Percentiles rank a stretch among this genome's conserved stretches.
Evolutionary conservation across 2,329 filamentous ascomycete genomes (phyloP).

Genomic region (Penicillium sp.): DNA sequence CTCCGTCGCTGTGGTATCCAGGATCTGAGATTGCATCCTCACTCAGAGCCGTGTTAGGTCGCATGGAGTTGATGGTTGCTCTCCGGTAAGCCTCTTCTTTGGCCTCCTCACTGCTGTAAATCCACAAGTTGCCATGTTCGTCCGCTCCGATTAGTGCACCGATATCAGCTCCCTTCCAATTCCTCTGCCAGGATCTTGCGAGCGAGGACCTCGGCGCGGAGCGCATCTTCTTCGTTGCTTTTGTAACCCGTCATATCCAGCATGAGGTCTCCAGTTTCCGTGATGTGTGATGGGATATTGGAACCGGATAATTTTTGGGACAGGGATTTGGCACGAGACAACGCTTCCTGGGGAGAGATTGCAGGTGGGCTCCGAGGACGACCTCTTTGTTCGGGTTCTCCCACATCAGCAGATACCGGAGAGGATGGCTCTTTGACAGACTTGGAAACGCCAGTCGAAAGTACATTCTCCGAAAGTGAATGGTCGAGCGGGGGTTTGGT

Average conservation of each 20-base stretch:
- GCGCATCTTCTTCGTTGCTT: slow-evolving; percentile 82
- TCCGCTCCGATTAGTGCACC: slow-evolving; percentile 92
- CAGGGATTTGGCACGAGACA: slow-evolving; percentile 74
- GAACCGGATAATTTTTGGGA: slow-evolving; percentile 82
- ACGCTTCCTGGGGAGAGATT: slow-evolving; percentile 65
- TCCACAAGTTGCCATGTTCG: slow-evolving; percentile 96
- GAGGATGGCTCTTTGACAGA: slow-evolving; percentile 7
- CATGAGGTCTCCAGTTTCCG: slow-evolving; percentile 89
- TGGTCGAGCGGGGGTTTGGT: slow-evolving; percentile 44
- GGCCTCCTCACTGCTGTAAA: slow-evolving; percentile 95
- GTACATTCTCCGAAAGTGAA: slow-evolving; percentile 51
- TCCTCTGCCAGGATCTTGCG: slow-evolving; percentile 89
- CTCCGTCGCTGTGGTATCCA: slow-evolving; percentile 88
- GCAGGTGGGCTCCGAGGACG: slow-evolving; percentile 74
- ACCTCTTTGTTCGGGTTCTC: slow-evolving; percentile 19
- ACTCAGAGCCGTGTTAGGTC: slow-evolving; percentile 49
- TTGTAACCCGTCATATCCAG: slow-evolving; percentile 98
- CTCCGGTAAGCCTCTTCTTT: slow-evolving; percentile 78
- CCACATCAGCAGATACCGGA: slow-evolving; percentile 10
- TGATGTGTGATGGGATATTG: slow-evolving; percentile 91
- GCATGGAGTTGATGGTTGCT: slow-evolving; percentile 50
- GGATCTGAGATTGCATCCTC: slow-evolving; percentile 87
- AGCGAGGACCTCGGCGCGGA: slow-evolving; percentile 88
- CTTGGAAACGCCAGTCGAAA: slow-evolving; percentile 42
- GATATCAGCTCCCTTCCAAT: slow-evolving; percentile 90